phyloP scores from a whole-genome alignment of 192 early-diverging fungal genomes.

The Podila clonocystis region DNA sequence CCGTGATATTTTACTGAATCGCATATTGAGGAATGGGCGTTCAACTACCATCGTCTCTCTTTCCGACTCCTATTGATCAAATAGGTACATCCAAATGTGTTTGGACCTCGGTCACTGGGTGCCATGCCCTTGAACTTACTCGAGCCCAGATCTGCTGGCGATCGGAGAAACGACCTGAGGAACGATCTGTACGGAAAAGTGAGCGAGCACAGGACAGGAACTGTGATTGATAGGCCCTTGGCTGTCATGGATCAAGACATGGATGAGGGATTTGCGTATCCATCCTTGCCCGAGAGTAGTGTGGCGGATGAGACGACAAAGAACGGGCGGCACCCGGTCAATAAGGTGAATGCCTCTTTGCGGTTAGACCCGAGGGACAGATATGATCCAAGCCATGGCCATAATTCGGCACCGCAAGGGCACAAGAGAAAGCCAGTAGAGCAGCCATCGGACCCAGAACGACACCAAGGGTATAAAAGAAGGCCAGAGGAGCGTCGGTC shows the following conservation, averaged over 20 bases:
- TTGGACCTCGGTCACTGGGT: conserved; percentile 22
- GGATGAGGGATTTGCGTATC: conserved; percentile 13
- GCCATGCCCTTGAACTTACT: conserved; percentile 20
- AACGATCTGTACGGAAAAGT: conserved; percentile 16
- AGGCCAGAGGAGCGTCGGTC: neutral
- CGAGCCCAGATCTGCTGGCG: conserved; percentile 3
- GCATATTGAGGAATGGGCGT: neutral
- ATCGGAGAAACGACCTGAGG: conserved; percentile 4
- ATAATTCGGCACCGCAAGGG: neutral
- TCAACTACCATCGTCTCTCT: neutral
- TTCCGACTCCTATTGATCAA: neutral
- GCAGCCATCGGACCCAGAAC: neutral
- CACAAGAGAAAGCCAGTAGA: neutral
- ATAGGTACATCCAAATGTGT: conserved; percentile 17
- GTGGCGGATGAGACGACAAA: neutral
- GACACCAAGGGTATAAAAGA: neutral
- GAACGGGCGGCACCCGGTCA: neutral
- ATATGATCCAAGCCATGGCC: neutral
- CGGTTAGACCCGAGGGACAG: neutral
- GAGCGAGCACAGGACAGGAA: conserved; percentile 2
- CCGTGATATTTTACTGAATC: neutral
- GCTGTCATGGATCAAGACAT: conserved; percentile 20
- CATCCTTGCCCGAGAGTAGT: conserved; percentile 5
- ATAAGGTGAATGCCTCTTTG: neutral
- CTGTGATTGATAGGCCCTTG: conserved; percentile 18